A percentile compares a stretch with the other conserved stretches of the same genome.
Evolutionary conservation across 192 early-diverging fungal genomes (phyloP).

Genomic region (Pecoramyces ruminantium): DNA sequence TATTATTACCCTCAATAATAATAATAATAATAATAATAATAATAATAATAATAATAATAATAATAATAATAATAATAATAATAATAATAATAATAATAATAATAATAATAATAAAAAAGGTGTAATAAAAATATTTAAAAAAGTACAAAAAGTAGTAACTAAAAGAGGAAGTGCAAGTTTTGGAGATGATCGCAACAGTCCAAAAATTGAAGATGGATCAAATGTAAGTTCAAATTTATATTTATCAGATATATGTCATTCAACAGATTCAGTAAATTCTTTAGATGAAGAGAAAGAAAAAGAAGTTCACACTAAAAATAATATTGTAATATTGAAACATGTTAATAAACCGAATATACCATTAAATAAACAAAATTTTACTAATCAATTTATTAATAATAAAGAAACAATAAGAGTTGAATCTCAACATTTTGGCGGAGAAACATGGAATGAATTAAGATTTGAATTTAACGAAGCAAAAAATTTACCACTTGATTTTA

Average conservation of each 20-base stretch:
- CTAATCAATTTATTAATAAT: background rate
- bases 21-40: no score
- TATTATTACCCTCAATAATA: no score
- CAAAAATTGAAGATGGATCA: background rate
- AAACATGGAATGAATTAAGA: background rate
- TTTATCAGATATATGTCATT: background rate
- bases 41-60: no score
- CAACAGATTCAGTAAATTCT: background rate
- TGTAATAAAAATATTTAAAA: background rate
- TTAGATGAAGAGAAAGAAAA: background rate
- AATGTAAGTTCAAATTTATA: background rate
- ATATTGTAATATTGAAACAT: background rate
- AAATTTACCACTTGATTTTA: background rate
- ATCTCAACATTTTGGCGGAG: background rate
- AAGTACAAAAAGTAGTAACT: background rate
- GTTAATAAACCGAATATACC: background rate
- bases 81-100: no score
- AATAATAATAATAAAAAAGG: background rate
- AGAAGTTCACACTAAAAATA: background rate
- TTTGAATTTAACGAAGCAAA: background rate
- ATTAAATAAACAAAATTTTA: background rate
- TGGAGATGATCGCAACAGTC: background rate
- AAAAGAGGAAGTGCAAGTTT: background rate
- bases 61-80: background rate
- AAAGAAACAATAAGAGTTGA: background rate